phyloP scores from a whole-genome alignment of 2,329 filamentous ascomycete genomes.

The Aspergillus tanneri region DNA sequence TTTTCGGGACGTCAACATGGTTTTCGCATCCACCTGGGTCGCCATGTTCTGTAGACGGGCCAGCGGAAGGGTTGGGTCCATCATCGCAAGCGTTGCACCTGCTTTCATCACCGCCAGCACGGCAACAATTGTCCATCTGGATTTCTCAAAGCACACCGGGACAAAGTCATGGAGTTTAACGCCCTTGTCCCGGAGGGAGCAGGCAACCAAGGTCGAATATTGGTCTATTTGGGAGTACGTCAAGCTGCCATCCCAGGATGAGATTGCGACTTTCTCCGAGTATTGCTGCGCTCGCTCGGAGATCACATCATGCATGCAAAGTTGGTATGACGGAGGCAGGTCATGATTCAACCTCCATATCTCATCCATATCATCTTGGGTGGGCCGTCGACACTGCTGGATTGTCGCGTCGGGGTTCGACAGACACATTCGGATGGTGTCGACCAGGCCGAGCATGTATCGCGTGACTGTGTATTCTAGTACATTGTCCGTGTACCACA shows the following conservation, averaged over 20 bases:
- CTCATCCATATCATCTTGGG: constrained; percentile 41
- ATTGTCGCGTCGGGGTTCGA: constrained; percentile 30
- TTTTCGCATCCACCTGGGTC: constrained; percentile 28
- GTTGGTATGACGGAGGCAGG: constrained; percentile 44
- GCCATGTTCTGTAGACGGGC: constrained; percentile 37
- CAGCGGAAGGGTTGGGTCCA: constrained; percentile 35
- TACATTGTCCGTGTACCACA: constrained; percentile 45
- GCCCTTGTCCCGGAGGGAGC: constrained; percentile 27
- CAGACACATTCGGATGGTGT: constrained; percentile 41
- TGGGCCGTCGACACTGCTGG: constrained; percentile 34
- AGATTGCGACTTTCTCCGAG: constrained; percentile 29
- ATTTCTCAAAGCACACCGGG: constrained; percentile 37
- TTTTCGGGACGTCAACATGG: constrained; percentile 30
- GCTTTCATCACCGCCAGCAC: constrained; percentile 36
- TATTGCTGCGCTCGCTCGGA: constrained; percentile 26
- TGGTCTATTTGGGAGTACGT: constrained; percentile 33
- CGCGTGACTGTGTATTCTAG: constrained; percentile 45
- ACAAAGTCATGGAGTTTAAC: constrained; percentile 28
- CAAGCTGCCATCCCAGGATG: constrained; percentile 34
- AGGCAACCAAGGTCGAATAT: constrained; percentile 35
- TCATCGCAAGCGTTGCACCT: constrained; percentile 32
- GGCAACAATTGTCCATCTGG: constrained; percentile 35
- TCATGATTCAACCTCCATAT: constrained; percentile 52
- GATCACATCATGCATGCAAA: constrained; percentile 52
- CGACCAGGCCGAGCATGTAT: constrained; percentile 45